Percentiles rank a stretch among this genome's conserved stretches.
phyloP scores from a whole-genome alignment of 2,329 filamentous ascomycete genomes.

The Pseudocercospora fuligena region DNA sequence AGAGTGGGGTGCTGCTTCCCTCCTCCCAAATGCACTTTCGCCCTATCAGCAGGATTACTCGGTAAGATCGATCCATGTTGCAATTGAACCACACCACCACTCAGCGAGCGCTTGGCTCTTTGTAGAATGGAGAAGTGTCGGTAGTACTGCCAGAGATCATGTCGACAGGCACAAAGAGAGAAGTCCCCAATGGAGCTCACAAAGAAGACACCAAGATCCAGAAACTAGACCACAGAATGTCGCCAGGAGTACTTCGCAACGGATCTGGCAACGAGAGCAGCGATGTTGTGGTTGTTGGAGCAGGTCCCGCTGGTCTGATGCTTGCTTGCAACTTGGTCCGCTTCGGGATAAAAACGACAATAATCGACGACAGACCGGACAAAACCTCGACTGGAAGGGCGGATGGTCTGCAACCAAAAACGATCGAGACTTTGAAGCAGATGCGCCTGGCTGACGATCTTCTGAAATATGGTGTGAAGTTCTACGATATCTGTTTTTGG shows the following conservation, averaged over 20 bases:
- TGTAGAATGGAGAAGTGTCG: slow-evolving; percentile 9
- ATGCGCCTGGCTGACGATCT: slow-evolving; percentile 73
- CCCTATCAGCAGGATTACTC: neutral
- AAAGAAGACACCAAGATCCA: slow-evolving; percentile 3
- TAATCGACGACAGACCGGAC: slow-evolving; percentile 71
- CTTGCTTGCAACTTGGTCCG: slow-evolving; percentile 61
- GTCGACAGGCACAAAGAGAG: slow-evolving; percentile 17
- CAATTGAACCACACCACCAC: slow-evolving; percentile 1
- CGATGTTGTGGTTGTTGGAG: slow-evolving; percentile 44
- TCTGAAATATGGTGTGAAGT: slow-evolving; percentile 68
- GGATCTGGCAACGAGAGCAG: slow-evolving; percentile 5
- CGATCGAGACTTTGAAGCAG: slow-evolving; percentile 76
- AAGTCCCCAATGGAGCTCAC: slow-evolving; percentile 5
- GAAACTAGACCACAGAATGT: slow-evolving; percentile 22
- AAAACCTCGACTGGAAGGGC: slow-evolving; percentile 71
- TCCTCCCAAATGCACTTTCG: neutral
- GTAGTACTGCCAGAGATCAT: slow-evolving; percentile 4
- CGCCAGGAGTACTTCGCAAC: slow-evolving; percentile 16
- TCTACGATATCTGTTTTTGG: slow-evolving; percentile 79
- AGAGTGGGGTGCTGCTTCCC: neutral
- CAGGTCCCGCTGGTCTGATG: slow-evolving; percentile 50
- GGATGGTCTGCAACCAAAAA: slow-evolving; percentile 77
- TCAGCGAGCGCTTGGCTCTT: neutral
- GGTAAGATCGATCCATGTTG: neutral
- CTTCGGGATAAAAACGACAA: slow-evolving; percentile 67